Base-by-base conservation (phyloP, 768 basidiomycete species). In the Trametes cingulata region DNA sequence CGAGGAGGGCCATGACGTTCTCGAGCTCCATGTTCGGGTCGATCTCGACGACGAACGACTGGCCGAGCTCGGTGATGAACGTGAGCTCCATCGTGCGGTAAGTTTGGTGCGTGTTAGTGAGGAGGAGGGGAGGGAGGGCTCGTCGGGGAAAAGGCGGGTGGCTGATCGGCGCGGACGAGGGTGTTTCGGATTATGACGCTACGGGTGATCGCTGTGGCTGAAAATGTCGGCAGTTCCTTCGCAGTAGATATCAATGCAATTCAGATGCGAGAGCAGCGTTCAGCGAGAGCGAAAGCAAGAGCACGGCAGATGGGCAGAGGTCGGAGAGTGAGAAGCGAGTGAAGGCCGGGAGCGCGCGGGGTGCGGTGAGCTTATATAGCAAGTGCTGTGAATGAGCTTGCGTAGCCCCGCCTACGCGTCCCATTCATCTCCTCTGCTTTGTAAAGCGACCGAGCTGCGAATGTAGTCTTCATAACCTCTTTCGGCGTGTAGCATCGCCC, bases 1-100 rank as follows among this genome's bases (percentile, higher is more conserved):
- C 94, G n/a, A 97, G 80, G 54, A 98, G 78, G 13, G 93, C 96
- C 83, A 90, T 89, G 37, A 98, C 87, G 72, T 95, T 90, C 78
- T 93, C 91, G 27, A 98, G 83, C 72, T 92, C 87, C 91, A 98
- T 95, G 53, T 81, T 82, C 1, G 91, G 83, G 75, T 95, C 93
- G 65, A 97, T 92, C 70, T 98, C 95, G 51, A 96, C 76, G 40
- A 74, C 68, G 65, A 82, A 90, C 1, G 80, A 76, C 56, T 86
- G 78, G 8, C 89, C 90, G 20, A 81, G 62, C 63, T 91, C 90
- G 49, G 78, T 89, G 43, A 85, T 74, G 69, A 92, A 90, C 2
- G 89, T 91, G 56, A 92, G 73, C 66, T 84, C 77, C 90, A 92
- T 93, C 40, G 45, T 64, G 13, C 17, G 19, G 1, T 19, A 7